Evolutionary conservation across 225 moss, liverwort and hornwort genomes (phyloP).

Genomic region (Physcomitrium patens): DNA sequence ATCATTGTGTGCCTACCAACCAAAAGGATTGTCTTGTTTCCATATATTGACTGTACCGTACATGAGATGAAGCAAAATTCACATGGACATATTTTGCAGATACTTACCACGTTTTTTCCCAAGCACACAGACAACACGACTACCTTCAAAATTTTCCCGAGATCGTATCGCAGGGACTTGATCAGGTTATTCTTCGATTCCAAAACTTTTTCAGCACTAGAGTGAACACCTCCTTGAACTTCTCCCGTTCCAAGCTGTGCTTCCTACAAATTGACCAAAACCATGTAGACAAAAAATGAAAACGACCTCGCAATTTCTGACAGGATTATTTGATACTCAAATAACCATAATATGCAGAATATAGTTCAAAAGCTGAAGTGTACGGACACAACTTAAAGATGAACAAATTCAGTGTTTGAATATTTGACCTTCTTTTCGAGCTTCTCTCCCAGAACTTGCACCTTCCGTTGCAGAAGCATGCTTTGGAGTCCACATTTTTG

Average conservation of each 20-base stretch:
- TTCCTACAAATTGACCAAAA: slow-evolving; percentile 47
- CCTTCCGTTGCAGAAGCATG: slow-evolving; percentile 79
- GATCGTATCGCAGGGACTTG: slow-evolving; percentile 77
- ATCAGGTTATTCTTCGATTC: slow-evolving; percentile 80
- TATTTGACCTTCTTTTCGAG: slow-evolving; percentile 73
- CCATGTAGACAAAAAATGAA: not conserved
- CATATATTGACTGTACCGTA: not conserved
- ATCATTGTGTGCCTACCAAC: slow-evolving; percentile 70
- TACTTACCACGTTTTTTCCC: not conserved
- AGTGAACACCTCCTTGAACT: slow-evolving; percentile 43
- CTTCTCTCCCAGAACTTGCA: slow-evolving; percentile 68
- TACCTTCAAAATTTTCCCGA: slow-evolving; percentile 86
- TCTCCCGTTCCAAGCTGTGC: slow-evolving; percentile 69
- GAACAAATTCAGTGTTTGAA: not conserved
- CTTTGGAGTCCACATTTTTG: slow-evolving; percentile 87
- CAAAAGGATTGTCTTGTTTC: not conserved
- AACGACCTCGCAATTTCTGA: not conserved
- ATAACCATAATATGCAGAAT: not conserved
- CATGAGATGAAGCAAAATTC: not conserved
- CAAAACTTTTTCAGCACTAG: slow-evolving; percentile 46
- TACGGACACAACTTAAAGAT: not conserved
- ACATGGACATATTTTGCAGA: not conserved
- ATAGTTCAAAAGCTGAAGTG: not conserved
- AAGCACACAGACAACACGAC: not conserved
- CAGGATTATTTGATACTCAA: not conserved